These are phyloP conservation scores for Fusarium avenaceum DNA, from an alignment of 2,329 filamentous ascomycete genomes.

Conservation along the genomic window DNA sequence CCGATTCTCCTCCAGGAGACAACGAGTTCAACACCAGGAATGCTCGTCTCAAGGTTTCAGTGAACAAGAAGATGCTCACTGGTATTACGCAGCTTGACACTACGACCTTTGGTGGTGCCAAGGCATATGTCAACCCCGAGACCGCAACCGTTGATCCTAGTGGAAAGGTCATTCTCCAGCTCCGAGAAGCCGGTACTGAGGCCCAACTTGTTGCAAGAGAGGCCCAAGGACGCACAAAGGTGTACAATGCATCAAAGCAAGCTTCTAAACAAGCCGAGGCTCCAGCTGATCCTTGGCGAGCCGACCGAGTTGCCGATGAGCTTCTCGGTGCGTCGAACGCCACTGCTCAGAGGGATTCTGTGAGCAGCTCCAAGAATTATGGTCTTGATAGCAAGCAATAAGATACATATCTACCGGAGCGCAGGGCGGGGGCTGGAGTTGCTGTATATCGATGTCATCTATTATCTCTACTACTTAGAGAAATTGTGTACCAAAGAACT, in stretches of 20 bases:
- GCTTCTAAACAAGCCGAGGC: constrained; percentile 17
- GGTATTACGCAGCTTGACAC: constrained; percentile 62
- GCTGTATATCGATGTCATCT: constrained; percentile 48
- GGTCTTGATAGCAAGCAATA: constrained; percentile 51
- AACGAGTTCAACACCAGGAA: constrained; percentile 57
- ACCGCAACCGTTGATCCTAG: constrained; percentile 62
- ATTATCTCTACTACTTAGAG: constrained; percentile 35
- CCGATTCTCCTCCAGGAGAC: constrained; percentile 58
- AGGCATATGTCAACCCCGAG: constrained; percentile 64
- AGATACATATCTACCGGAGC: constrained; percentile 13
- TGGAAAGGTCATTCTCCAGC: constrained; percentile 62
- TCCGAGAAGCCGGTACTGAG: constrained; percentile 57
- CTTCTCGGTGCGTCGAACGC: constrained; percentile 42
- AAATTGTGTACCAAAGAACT: constrained; percentile 50
- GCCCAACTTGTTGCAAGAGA: constrained; percentile 63
- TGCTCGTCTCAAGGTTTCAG: constrained; percentile 29
- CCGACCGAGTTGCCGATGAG: constrained; percentile 49
- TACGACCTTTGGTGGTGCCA: constrained; percentile 64
- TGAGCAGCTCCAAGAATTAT: constrained; percentile 57
- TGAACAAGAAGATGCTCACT: constrained; percentile 48
- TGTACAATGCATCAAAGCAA: constrained; percentile 51
- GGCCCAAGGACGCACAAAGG: constrained; percentile 53
- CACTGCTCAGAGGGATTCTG: constrained; percentile 62
- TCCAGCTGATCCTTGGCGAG: constrained; percentile 40
- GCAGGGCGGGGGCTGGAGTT: constrained; percentile 18